phyloP scores from a whole-genome alignment of 2,329 filamentous ascomycete genomes.

The Juglanconis oblonga region DNA sequence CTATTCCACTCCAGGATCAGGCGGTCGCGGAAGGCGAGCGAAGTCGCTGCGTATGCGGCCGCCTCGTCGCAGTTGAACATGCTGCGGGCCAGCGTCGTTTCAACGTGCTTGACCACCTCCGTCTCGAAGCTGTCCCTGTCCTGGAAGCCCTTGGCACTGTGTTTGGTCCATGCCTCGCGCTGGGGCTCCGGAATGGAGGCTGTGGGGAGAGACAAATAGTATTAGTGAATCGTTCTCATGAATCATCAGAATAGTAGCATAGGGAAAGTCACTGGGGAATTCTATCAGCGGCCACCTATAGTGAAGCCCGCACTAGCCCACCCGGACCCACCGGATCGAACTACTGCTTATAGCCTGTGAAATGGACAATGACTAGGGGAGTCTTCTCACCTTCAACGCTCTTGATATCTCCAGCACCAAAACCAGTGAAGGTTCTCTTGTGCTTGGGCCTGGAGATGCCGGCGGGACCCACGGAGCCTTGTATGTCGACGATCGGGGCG shows the following conservation, averaged over 20 bases:
- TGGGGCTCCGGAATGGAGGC: constrained; percentile 83
- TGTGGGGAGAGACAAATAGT: constrained; percentile 26
- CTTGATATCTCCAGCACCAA: constrained; percentile 89
- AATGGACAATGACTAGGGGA: neutral
- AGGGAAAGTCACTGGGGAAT: neutral
- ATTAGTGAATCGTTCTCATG: neutral
- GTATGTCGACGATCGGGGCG: constrained; percentile 81
- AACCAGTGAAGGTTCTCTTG: constrained; percentile 93
- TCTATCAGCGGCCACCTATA: neutral
- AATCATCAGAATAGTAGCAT: constrained; percentile 11
- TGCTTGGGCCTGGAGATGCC: constrained; percentile 90
- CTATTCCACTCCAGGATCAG: constrained; percentile 96
- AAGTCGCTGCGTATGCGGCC: constrained; percentile 87
- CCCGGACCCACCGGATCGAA: neutral
- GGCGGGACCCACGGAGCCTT: constrained; percentile 80
- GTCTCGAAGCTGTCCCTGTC: constrained; percentile 80
- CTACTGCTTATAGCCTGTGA: neutral
- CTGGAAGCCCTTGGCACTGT: constrained; percentile 65
- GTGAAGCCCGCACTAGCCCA: neutral
- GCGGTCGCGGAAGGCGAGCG: constrained; percentile 87
- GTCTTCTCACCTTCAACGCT: constrained; percentile 73
- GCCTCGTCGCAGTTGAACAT: constrained; percentile 98
- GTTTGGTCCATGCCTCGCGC: constrained; percentile 72
- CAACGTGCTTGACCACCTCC: constrained; percentile 89
- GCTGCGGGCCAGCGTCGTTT: constrained; percentile 92